Percentiles rank a stretch among this genome's conserved stretches.
Conservation (phyloP, 2,329 filamentous ascomycete genomes). For the Aspergillus intermedius region DNA sequence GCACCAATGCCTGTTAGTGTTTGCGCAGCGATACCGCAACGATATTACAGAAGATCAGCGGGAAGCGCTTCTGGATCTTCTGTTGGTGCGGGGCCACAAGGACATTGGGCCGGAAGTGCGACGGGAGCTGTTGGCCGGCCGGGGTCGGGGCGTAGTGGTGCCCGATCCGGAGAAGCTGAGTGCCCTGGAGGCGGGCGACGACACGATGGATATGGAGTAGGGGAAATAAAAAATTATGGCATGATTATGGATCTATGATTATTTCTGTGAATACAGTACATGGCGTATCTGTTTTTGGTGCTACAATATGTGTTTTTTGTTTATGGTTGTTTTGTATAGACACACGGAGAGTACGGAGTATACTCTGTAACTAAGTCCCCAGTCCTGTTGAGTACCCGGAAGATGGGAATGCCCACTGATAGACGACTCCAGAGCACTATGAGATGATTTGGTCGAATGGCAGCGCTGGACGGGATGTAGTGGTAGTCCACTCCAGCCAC, state of each 20-base stretch:
- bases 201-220: slow-evolving; percentile 70
- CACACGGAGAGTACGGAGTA: background rate
- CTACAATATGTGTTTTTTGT: background rate
- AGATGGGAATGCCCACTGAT: no score
- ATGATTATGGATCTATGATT: background rate
- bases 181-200: slow-evolving; percentile 64
- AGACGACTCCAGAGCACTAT: no score
- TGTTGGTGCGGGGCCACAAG: slow-evolving; percentile 77
- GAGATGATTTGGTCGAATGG: no score
- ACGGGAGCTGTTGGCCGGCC: slow-evolving; percentile 77
- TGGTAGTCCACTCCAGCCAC: no score
- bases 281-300: background rate
- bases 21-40: slow-evolving; percentile 90
- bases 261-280: background rate
- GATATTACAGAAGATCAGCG: slow-evolving; percentile 94
- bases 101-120: slow-evolving; percentile 87
- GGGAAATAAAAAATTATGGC: background rate
- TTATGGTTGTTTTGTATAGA: background rate
- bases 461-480: no score
- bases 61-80: slow-evolving; percentile 80
- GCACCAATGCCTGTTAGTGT: slow-evolving; percentile 89
- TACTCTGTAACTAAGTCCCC: no score
- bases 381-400: no score
- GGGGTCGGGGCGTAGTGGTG: slow-evolving; percentile 68
- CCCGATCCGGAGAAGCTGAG: slow-evolving; percentile 48